phyloP scores from a whole-genome alignment of 2,329 filamentous ascomycete species.

The Colletotrichum tropicicola region DNA sequence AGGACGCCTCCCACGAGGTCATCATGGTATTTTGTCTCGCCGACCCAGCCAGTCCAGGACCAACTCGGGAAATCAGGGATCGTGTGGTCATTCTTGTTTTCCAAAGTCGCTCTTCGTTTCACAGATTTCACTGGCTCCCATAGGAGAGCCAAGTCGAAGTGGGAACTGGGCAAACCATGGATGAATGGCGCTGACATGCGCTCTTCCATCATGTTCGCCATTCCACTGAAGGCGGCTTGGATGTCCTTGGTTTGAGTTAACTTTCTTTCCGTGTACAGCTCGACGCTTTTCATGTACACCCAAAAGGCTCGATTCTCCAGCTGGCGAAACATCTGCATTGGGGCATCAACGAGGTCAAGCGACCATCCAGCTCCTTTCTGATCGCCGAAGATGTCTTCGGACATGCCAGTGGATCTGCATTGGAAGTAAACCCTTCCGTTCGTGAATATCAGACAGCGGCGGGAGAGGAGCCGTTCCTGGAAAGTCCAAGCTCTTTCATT shows the following conservation, averaged over 20 bases:
- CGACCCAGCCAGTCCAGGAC: constrained; percentile 45
- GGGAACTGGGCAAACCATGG: constrained; percentile 41
- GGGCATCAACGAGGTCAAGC: constrained; percentile 39
- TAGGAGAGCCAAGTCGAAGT: constrained; percentile 44
- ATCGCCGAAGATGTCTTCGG: constrained; percentile 41
- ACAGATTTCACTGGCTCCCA: constrained; percentile 36
- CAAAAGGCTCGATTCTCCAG: constrained; percentile 36
- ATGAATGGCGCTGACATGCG: constrained; percentile 36
- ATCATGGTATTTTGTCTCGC: constrained; percentile 33
- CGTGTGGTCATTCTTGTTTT: neutral
- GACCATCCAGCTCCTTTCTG: constrained; percentile 36
- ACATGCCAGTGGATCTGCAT: constrained; percentile 36
- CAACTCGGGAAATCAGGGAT: constrained; percentile 42
- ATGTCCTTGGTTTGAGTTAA: constrained; percentile 39
- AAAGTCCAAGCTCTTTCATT: constrained; percentile 52
- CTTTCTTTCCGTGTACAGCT: constrained; percentile 38
- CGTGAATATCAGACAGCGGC: constrained; percentile 51
- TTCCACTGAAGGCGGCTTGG: constrained; percentile 43
- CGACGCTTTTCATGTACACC: constrained; percentile 41
- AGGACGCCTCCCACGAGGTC: constrained; percentile 35
- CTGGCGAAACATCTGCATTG: constrained; percentile 37
- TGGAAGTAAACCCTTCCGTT: constrained; percentile 41
- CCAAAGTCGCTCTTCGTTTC: neutral
- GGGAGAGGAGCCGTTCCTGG: constrained; percentile 51
- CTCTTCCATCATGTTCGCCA: constrained; percentile 37